These are phyloP conservation scores for Nephelium lappaceum DNA, from an alignment of 345 rosid species.

Conservation along the genomic window DNA sequence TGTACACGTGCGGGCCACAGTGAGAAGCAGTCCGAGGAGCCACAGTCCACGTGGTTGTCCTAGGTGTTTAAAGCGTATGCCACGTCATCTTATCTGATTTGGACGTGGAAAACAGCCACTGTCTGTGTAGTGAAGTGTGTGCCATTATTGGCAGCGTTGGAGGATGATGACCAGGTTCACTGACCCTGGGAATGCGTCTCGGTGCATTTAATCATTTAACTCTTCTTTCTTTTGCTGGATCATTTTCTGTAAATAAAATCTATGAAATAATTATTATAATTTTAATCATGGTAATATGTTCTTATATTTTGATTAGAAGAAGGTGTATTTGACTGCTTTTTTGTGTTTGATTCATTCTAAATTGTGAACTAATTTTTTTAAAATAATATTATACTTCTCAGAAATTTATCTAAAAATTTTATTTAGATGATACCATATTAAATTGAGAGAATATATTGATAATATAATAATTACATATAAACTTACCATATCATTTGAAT, in stretches of 20 bases:
- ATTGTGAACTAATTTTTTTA: neutral
- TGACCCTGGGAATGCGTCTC: conserved; percentile 14
- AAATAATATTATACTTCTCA: no score
- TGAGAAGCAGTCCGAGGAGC: neutral
- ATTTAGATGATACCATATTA: no score
- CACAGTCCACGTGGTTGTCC: conserved; percentile 21
- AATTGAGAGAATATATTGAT: no score
- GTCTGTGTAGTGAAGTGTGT: neutral
- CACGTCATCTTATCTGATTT: neutral
- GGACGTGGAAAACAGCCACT: conserved; percentile 27
- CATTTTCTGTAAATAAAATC: neutral
- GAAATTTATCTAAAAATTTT: no score
- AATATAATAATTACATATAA: no score
- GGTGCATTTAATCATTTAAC: conserved; percentile 6
- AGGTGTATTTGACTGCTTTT: neutral
- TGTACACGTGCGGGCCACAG: neutral
- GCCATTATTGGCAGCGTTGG: neutral
- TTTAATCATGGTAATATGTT: neutral
- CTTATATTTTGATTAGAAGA: neutral
- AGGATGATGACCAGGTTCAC: conserved; percentile 28
- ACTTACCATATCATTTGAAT: no score
- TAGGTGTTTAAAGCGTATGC: neutral
- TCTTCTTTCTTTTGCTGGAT: neutral
- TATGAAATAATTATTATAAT: no score
- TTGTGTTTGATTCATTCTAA: neutral